Conservation (phyloP, 2,329 filamentous ascomycete genomes). For the Pseudogymnoascus sp. region DNA sequence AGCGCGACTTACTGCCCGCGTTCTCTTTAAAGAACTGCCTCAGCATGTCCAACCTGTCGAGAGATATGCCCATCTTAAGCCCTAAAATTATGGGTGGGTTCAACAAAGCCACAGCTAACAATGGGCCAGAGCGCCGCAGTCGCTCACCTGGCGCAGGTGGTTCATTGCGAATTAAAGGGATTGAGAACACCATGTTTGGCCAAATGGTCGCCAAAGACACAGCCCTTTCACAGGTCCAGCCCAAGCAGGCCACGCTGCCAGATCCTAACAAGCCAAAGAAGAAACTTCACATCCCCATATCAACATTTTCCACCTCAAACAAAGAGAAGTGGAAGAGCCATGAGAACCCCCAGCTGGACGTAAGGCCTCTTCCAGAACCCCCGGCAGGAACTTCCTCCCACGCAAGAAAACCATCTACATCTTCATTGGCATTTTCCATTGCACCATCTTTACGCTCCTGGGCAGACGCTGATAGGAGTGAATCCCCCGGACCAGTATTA, state of each 20-base stretch:
- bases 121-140: neutral
- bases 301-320: constrained; percentile 3
- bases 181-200: constrained; percentile 8
- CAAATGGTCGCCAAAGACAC: constrained; percentile 9
- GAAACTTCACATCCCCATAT: constrained; percentile 3
- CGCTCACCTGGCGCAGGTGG: neutral
- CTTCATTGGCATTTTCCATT: constrained; percentile 1
- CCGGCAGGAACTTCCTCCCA: neutral
- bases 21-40: constrained; percentile 15
- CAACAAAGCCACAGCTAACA: neutral
- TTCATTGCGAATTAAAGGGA: neutral
- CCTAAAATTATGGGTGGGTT: neutral
- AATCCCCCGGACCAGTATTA: constrained; percentile 18
- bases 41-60: constrained; percentile 10
- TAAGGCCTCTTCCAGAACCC: constrained; percentile 13
- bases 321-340: neutral
- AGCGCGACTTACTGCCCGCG: constrained; percentile 18
- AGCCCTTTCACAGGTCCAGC: constrained; percentile 6
- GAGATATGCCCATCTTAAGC: neutral
- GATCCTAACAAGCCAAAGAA: constrained; percentile 11
- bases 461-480: constrained; percentile 1
- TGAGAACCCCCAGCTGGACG: constrained; percentile 15
- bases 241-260: neutral
- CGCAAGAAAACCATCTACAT: neutral
- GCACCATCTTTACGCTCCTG: neutral